These are phyloP conservation scores for Aspergillus ostianus DNA, from an alignment of 495 filamentous ascomycete species.

Conservation along the genomic window DNA sequence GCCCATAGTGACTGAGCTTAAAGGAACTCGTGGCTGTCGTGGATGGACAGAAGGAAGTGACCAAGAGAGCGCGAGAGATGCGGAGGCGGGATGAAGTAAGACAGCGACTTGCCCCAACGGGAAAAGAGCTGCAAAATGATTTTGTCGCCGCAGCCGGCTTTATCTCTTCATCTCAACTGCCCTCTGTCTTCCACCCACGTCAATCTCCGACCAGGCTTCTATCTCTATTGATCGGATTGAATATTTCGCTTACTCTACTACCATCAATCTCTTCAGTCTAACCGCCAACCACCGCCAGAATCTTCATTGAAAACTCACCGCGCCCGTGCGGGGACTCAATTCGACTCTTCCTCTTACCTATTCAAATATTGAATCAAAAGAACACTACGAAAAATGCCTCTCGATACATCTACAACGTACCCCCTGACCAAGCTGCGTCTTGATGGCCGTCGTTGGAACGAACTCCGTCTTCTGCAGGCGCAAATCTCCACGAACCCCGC, in stretches of 20 bases:
- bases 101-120: conserved; percentile 13
- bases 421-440: conserved; percentile 81
- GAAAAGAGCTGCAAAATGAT: conserved; percentile 23
- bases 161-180: background rate
- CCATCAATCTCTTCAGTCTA: no score
- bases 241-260: no score
- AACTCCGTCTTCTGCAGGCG: conserved; percentile 83
- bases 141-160: conserved; percentile 12
- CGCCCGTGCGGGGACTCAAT: conserved; percentile 14
- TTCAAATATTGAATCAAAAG: conserved; percentile 2
- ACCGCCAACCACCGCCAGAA: background rate
- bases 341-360: background rate
- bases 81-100: conserved; percentile 9
- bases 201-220: background rate
- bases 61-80: conserved; percentile 13
- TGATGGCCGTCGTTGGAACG: conserved; percentile 97
- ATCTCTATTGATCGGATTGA: background rate
- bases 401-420: conserved; percentile 83
- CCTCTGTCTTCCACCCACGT: background rate
- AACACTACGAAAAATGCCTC: conserved; percentile 62
- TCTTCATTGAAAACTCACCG: background rate
- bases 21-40: background rate
- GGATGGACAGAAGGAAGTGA: conserved; percentile 8
- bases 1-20: conserved; percentile 15
- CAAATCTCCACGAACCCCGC: conserved; percentile 89